A percentile compares a stretch with the other conserved stretches of the same genome.
These are phyloP conservation scores for Rhynchospora breviuscula DNA, from an alignment of 176 grass and related monocot genomes.

Conservation along the genomic window DNA sequence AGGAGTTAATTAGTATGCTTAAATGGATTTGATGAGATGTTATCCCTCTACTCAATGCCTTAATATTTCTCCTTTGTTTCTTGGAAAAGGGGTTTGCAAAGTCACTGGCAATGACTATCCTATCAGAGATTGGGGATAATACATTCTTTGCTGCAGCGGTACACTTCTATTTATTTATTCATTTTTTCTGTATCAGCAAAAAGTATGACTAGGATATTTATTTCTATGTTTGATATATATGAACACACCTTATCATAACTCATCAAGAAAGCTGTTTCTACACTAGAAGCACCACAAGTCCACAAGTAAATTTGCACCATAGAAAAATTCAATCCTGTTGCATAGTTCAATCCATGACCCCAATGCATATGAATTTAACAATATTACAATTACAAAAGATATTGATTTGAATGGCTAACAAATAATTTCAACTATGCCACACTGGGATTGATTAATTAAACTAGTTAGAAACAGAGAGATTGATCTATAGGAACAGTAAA, in stretches of 20 bases:
- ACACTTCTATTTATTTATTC: not conserved
- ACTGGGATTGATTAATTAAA: not conserved
- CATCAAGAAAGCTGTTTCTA: no score
- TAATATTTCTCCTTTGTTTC: not conserved
- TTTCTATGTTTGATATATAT: not conserved
- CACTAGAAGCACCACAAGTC: not conserved
- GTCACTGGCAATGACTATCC: slow-evolving; percentile 24
- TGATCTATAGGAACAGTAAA: not conserved
- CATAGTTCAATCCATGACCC: not conserved
- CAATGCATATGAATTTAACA: not conserved
- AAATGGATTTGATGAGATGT: not conserved
- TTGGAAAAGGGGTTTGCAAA: slow-evolving; percentile 23
- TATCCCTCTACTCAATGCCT: not conserved
- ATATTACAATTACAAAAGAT: not conserved
- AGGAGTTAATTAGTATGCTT: not conserved
- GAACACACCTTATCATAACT: not conserved
- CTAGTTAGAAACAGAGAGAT: not conserved
- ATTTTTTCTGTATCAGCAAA: not conserved
- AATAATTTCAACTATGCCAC: not conserved
- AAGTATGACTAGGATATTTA: not conserved
- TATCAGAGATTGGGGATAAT: slow-evolving; percentile 32
- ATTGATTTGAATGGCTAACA: not conserved
- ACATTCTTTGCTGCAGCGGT: slow-evolving; percentile 26
- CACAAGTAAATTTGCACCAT: not conserved
- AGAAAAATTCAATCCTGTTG: not conserved